These are phyloP conservation scores for Blastocrithidia nonstop DNA, from an alignment of 208 protist species.

Conservation along the genomic window DNA sequence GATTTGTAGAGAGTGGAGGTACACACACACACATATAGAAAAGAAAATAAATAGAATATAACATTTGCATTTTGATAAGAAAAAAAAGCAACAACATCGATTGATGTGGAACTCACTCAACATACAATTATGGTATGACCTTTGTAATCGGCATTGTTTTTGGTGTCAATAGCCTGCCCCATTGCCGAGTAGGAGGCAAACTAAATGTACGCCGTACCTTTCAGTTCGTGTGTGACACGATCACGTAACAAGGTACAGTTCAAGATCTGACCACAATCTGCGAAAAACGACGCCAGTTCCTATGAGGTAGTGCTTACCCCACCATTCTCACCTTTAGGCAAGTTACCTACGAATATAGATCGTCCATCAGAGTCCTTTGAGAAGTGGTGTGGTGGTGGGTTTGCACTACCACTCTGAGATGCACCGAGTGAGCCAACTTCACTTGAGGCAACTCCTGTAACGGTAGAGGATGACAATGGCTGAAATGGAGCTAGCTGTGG, in stretches of 20 bases:
- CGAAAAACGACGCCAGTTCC: constrained; percentile 69
- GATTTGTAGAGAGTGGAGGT: constrained; percentile 1
- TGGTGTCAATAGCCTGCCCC: constrained; percentile 70
- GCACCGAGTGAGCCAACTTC: constrained; percentile 1
- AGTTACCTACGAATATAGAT: constrained; percentile 75
- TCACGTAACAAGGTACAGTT: constrained; percentile 77
- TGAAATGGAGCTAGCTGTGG: constrained; percentile 6
- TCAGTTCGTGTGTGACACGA: constrained; percentile 55
- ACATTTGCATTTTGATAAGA: constrained; percentile 2
- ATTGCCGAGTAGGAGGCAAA: constrained; percentile 62
- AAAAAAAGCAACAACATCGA: background rate
- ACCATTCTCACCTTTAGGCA: constrained; percentile 51
- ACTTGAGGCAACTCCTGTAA: constrained; percentile 3
- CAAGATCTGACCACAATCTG: constrained; percentile 57
- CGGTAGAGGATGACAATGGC: constrained; percentile 5
- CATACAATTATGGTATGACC: constrained; percentile 81
- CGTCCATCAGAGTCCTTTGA: constrained; percentile 68
- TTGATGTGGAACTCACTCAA: constrained; percentile 15
- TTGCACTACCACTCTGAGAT: constrained; percentile 1
- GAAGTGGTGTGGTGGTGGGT: constrained; percentile 22
- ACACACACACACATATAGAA: constrained; percentile 1
- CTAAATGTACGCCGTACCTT: constrained; percentile 78
- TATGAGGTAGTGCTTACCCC: constrained; percentile 51
- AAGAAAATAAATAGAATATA: background rate
- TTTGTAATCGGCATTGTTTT: constrained; percentile 77